phyloP scores from a whole-genome alignment of 78 protist species.

The Pigoraptor vietnamica region DNA sequence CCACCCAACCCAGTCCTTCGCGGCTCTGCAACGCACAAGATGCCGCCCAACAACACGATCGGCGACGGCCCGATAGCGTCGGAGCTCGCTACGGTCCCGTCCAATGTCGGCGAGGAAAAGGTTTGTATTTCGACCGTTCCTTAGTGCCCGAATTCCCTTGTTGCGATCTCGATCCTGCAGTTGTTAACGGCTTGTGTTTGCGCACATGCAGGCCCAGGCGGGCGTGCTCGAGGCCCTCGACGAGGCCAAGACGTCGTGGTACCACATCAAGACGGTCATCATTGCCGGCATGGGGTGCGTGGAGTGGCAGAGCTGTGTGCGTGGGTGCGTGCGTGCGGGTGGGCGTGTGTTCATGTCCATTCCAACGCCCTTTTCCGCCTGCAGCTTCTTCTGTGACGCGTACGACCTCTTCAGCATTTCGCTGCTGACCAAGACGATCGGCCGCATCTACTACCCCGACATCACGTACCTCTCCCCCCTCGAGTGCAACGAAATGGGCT shows the following conservation, averaged over 20 bases:
- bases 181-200: too few species aligned
- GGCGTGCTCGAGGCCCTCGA: background rate
- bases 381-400: background rate
- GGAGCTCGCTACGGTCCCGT: too few species aligned
- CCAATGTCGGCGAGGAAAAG: too few species aligned
- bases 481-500: background rate
- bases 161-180: too few species aligned
- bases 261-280: background rate
- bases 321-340: background rate
- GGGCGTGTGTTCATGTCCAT: background rate
- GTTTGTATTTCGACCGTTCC: too few species aligned
- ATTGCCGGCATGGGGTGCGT: background rate
- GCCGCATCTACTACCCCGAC: slow-evolving; percentile 1
- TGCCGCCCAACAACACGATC: too few species aligned
- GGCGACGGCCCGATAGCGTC: too few species aligned
- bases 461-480: background rate
- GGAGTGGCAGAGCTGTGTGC: background rate
- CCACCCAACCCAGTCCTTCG: too few species aligned
- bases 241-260: background rate
- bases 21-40: too few species aligned
- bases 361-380: background rate
- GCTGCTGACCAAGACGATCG: background rate
- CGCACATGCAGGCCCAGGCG: too few species aligned
- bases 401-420: background rate
- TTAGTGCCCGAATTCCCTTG: too few species aligned